A percentile compares a stretch with the other conserved stretches of the same genome.
Evolutionary conservation across 1,284 basidiomycete genomes (phyloP).

Genomic region (Moesziomyces sp.): DNA sequence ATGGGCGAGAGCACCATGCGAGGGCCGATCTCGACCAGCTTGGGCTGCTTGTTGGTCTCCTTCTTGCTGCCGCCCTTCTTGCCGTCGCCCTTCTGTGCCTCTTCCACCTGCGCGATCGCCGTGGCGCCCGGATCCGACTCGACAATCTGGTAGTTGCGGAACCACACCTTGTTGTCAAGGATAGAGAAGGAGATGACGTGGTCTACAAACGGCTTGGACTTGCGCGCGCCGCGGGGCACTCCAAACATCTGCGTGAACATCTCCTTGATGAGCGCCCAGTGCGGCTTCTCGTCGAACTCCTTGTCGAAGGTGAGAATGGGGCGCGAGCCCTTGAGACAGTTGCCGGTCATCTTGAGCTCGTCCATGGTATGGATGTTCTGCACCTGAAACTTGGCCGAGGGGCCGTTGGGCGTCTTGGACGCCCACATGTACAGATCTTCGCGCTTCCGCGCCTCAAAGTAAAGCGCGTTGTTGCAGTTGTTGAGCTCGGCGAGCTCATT

Average conservation of each 20-base stretch:
- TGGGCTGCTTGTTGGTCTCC: constrained; percentile 50
- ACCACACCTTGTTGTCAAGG: constrained; percentile 97
- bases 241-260: constrained; percentile 96
- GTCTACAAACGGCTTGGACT: constrained; percentile 96
- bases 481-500: constrained; percentile 97
- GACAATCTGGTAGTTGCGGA: constrained; percentile 91
- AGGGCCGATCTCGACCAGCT: constrained; percentile 79
- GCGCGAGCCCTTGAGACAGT: constrained; percentile 94
- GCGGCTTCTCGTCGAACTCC: constrained; percentile 87
- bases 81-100: constrained; percentile 70
- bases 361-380: constrained; percentile 99
- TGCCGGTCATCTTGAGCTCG: constrained; percentile 99
- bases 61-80: constrained; percentile 34
- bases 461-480: constrained; percentile 97
- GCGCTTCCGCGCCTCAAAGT: constrained; percentile 89
- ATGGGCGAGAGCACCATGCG: constrained; percentile 97
- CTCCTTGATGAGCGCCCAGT: constrained; percentile 91
- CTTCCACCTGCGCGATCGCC: constrained; percentile 62
- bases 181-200: constrained; percentile 96
- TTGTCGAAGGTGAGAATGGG: constrained; percentile 93
- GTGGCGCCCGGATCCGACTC: constrained; percentile 72
- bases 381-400: constrained; percentile 95
- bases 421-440: constrained; percentile 98
- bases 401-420: constrained; percentile 95
- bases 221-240: constrained; percentile 87